Evolutionary conservation across 106 monocot genomes (phyloP).

Genomic region (Dactylorhiza incarnata): DNA sequence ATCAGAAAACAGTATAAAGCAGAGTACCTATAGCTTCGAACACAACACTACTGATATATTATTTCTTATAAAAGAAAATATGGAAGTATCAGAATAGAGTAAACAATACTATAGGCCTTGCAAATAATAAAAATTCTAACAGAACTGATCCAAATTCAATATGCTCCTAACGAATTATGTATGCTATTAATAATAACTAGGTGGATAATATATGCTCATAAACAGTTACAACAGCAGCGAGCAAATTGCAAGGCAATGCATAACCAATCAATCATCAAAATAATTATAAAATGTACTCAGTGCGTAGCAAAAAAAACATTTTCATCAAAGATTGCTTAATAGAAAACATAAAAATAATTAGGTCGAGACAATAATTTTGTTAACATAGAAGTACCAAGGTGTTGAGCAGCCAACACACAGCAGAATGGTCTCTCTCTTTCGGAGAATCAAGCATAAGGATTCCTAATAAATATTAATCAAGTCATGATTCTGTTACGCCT

Average conservation of each 20-base stretch:
- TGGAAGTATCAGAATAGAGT: not conserved
- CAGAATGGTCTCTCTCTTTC: not conserved
- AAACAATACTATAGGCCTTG: not conserved
- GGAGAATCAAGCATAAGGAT: not conserved
- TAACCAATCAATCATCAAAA: not conserved
- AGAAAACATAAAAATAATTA: not conserved
- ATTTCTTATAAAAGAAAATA: not conserved
- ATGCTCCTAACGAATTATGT: not conserved
- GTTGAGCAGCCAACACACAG: not conserved
- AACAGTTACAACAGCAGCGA: not conserved
- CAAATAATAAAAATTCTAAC: not conserved
- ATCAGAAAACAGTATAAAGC: not conserved
- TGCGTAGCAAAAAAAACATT: not conserved
- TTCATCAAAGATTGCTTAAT: not conserved
- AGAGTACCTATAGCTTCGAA: not conserved
- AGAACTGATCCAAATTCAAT: not conserved
- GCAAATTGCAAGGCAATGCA: not conserved
- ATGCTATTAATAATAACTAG: not conserved
- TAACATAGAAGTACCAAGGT: not conserved
- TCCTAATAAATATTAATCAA: not conserved
- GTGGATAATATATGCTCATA: not conserved
- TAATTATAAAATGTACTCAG: not conserved
- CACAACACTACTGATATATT: not conserved
- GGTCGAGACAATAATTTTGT: not conserved
- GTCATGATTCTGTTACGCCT: no score